Evolutionary conservation across 305 asterid genomes (phyloP), one percentile per base, ranked within the genome.

Genomic region (Fraxinus sp.): DNA sequence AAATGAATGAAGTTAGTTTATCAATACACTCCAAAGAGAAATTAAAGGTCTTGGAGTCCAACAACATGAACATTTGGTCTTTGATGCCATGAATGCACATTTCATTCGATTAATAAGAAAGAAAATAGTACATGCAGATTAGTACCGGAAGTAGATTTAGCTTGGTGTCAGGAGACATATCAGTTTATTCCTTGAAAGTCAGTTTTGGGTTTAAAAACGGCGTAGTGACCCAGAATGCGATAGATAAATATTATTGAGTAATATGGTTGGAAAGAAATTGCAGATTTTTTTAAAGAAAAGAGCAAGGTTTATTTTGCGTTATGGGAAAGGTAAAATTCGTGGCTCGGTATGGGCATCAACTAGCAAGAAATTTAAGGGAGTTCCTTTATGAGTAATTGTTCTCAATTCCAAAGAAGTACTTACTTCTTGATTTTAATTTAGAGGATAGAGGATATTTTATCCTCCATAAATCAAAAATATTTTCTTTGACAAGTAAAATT

Each of bases 31-130:
- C 26, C 72, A 71, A 39, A 76, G 20, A 74, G 28, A 71, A 82
- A 26, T 75, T 85, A 18, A 26, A 32, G 24, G 35, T 64, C 66
- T 64, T 46, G 62, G 24, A 28, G 72, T 52, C 49, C 71, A 52
- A 26, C 62, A 70, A 30, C 46, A 75, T 57, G 49, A 26, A 80
- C 59, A 77, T 26, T 49, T 68, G 33, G 66, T 79, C 18, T 70
- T 59, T 71, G 80, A 72, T 55, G 64, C 24, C 71, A 44, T 66
- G 39, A 74, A 57, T 72, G 20, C 80, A 36, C 66, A 35, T 78
- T 85, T 75, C 75, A 33, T 83, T 62, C 84, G 84, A 75, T 59
- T 37, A 46, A 68, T 39, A 77, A 79, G 77, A 64, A 49, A 68
- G 39, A 64, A 81, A 35, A 39, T 74, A 70, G 33, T 24, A 64